phyloP scores from a whole-genome alignment of 1,139 yeast species.

The Eremothecium cymbalariae region DNA sequence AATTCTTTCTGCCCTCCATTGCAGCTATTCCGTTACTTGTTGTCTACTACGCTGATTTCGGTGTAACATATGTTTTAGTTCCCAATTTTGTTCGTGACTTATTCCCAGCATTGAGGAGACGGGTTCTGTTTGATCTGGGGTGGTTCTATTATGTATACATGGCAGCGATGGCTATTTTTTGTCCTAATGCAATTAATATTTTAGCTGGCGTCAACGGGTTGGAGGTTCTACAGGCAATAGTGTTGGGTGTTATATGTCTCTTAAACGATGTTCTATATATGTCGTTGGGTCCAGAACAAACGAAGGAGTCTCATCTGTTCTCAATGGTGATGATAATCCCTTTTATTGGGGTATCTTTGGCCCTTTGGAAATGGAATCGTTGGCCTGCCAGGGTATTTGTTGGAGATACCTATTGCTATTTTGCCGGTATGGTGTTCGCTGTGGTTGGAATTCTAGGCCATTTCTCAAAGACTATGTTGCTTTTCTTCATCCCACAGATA shows the following conservation, averaged over 20 bases:
- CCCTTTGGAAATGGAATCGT: slow-evolving; percentile 72
- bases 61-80: slow-evolving; percentile 81
- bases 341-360: slow-evolving; percentile 75
- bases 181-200: slow-evolving; percentile 95
- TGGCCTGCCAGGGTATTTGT: slow-evolving; percentile 91
- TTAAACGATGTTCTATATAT: slow-evolving; percentile 72
- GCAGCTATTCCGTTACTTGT: slow-evolving; percentile 86
- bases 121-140: slow-evolving; percentile 63
- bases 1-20: slow-evolving; percentile 88
- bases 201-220: slow-evolving; percentile 94
- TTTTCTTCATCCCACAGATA: slow-evolving; percentile 85
- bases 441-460: slow-evolving; percentile 95
- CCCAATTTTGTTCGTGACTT: slow-evolving; percentile 55
- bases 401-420: slow-evolving; percentile 96
- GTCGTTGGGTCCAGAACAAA: slow-evolving; percentile 50
- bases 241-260: slow-evolving; percentile 61
- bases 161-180: slow-evolving; percentile 85
- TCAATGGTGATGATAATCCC: slow-evolving; percentile 78
- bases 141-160: slow-evolving; percentile 73
- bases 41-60: slow-evolving; percentile 89
- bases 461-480: slow-evolving; percentile 81
- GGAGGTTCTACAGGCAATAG: slow-evolving; percentile 90
- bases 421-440: slow-evolving; percentile 98
- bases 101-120: slow-evolving; percentile 24
- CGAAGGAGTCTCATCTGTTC: slow-evolving; percentile 70